Base-by-base conservation (phyloP, 2,329 filamentous ascomycete genomes). In the Cryphonectria carpinicola region DNA sequence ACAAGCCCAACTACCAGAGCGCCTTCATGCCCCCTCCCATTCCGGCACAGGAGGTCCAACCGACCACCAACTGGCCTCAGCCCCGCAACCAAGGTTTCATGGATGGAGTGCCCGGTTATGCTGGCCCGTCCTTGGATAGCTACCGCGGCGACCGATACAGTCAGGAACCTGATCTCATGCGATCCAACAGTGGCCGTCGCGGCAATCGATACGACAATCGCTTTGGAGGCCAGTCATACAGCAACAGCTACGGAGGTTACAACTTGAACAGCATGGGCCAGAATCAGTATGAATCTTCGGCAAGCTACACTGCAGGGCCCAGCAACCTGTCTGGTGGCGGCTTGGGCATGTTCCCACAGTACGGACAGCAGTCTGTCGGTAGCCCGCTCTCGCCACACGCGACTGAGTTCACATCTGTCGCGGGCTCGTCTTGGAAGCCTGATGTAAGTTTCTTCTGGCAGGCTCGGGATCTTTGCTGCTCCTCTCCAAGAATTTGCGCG, bases 351-450 rank as follows among this genome's bases (percentile, higher is more conserved):
- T 88, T 81, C 73, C 80, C 83, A 67, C 75, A 81, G 56, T 90
- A 87, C 75, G 85, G 85, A 73, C 85, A 85, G 75, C 87, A 87
- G 73, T 83, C 88, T 37, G 84, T 88, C 72, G 88, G 89, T 37
- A 92, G 90, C 25, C 85, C 90, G 10, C 83, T 94, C 58, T 93
- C 92, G 25, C 91, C 92, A 17, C 89, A 92, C 74, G 92, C 92
- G 37, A 90, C 88, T 5, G 92, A 94, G 77, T 94, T 94, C 75
- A 93, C 89, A 17, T 87, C 89, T 4, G 81, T 82, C 37, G 80
- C 77, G 67, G 78, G 77, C 74, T 79, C 79, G 66, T 80, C 77
- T 61, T 91, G 84, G 90, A 89, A 88, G 78, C 81, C 79, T 75
- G 86, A 90, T 81, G 86, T 86, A 78, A 77, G 82, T 78, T 65